Evolutionary conservation across 768 basidiomycete genomes (phyloP).

Genomic region (Mycena vitilis): DNA sequence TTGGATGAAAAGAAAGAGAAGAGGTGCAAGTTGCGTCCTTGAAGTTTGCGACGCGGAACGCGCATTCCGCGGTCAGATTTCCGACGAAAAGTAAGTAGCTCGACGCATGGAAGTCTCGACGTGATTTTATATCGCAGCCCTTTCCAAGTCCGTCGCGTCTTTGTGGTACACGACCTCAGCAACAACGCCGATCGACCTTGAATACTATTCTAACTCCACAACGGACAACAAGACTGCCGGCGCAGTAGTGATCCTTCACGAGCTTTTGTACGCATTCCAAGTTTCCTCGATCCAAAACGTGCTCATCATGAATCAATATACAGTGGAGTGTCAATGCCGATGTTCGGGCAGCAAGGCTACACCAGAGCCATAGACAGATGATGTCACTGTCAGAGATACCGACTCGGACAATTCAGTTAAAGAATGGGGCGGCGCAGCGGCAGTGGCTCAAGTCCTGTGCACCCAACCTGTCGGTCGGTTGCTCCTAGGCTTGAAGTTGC

Average conservation of each 20-base stretch:
- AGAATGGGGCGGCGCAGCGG: slow-evolving; percentile 10
- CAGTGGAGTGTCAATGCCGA: too few relatives aligned
- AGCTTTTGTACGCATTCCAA: slow-evolving; percentile 63
- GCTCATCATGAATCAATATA: slow-evolving; percentile 8
- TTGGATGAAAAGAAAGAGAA: too few relatives aligned
- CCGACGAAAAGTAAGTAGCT: not conserved
- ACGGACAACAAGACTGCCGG: slow-evolving; percentile 44
- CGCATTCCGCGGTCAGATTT: not conserved
- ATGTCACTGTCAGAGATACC: slow-evolving; percentile 13
- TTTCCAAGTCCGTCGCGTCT: not conserved
- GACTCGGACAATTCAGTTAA: not conserved
- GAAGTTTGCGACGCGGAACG: too few relatives aligned
- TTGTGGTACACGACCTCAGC: not conserved
- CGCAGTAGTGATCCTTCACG: slow-evolving; percentile 71
- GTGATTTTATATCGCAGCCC: not conserved
- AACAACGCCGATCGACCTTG: slow-evolving; percentile 24
- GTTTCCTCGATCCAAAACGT: not conserved
- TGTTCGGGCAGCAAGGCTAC: too few relatives aligned
- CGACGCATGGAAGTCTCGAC: not conserved
- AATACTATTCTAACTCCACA: slow-evolving; percentile 33
- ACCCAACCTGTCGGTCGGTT: not conserved
- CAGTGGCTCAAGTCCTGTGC: slow-evolving; percentile 3
- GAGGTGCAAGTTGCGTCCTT: too few relatives aligned
- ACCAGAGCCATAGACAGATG: slow-evolving; percentile 4
- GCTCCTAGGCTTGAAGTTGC: not conserved